These are phyloP conservation scores for Botrytis fabae DNA, from an alignment of 2,329 filamentous ascomycete genomes.

Conservation along the genomic window DNA sequence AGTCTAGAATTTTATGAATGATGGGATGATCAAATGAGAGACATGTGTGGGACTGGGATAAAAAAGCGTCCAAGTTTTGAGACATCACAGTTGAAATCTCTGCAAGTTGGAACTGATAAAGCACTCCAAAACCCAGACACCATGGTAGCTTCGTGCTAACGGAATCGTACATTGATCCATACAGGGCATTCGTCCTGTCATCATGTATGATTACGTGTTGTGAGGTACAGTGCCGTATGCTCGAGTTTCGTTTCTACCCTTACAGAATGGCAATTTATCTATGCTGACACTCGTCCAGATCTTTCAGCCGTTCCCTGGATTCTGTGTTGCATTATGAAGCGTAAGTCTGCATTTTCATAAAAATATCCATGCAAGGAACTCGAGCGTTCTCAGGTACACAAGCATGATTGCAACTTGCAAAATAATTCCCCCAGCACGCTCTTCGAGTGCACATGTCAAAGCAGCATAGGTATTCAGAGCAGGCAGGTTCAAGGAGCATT, in stretches of 20 bases:
- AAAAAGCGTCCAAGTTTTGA: constrained; percentile 12
- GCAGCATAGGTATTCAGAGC: not conserved
- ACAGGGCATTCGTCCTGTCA: not conserved
- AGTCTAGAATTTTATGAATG: constrained; percentile 14
- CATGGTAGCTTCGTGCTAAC: not conserved
- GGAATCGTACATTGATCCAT: constrained; percentile 1
- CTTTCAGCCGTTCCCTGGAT: not conserved
- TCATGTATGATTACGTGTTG: constrained; percentile 18
- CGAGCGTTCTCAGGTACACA: not conserved
- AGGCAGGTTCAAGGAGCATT: not conserved
- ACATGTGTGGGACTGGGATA: not conserved
- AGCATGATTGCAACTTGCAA: not conserved
- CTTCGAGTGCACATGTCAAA: not conserved
- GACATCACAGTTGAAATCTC: constrained; percentile 12
- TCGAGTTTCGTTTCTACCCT: not conserved
- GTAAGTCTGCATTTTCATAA: constrained; percentile 1
- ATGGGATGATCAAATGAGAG: constrained; percentile 1
- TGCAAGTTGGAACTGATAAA: constrained; percentile 18
- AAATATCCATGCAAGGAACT: not conserved
- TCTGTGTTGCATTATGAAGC: not conserved
- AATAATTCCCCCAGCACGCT: not conserved
- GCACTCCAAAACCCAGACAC: not conserved
- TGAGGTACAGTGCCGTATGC: constrained; percentile 9
- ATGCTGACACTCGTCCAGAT: constrained; percentile 2
- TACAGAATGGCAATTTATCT: not conserved